Evolutionary conservation across 768 basidiomycete species (phyloP), one percentile per base, ranked within the genome.

Genomic region (Suillus alpinus): DNA sequence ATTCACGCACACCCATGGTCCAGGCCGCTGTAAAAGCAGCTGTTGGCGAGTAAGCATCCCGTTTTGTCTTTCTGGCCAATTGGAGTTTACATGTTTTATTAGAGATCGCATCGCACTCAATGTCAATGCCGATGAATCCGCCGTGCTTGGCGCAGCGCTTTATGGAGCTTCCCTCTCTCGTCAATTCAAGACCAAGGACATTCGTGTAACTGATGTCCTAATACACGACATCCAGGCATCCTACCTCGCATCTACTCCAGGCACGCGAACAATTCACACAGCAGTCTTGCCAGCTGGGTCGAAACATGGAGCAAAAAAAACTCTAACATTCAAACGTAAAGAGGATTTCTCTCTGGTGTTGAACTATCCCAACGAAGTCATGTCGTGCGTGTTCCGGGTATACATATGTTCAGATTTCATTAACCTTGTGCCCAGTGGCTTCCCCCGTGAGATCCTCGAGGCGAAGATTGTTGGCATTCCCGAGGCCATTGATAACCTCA

Each of bases 81-180:
- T 23, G 29, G 10, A 4, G 14, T 63, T 59, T 56, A 61, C 52
- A 23, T 49, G 23, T 50, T 29, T 60, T 16, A 16, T 57, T 56
- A 90, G 87, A 51, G 84, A 88, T 57, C 93, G 92, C 74, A 89
- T 98, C 60, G 93, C 96, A 6, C 81, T 89, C 69, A 98, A 98
- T 66, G 92, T 99, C 62, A 98, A 99, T 71, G 89, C 96, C 0
- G 97, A 98, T 71, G 97, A 99, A 76, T 92, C 94, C 0, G 92
- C 91, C 29, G 96, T 98, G 20, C 83, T 99, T 47, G 94, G 90
- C 46, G 95, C 96, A 26, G 96, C 92, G 1, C 86, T 97, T 53
- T 87, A 96, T 63, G 97, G 95, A 16, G 96, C 97, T 4, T 81
- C 86, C 26, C 82, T 95, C 31, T 94, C 90, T 65, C 81, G 89